Evolutionary conservation across 768 basidiomycete genomes (phyloP).

Genomic region (Leccinellum luteum): DNA sequence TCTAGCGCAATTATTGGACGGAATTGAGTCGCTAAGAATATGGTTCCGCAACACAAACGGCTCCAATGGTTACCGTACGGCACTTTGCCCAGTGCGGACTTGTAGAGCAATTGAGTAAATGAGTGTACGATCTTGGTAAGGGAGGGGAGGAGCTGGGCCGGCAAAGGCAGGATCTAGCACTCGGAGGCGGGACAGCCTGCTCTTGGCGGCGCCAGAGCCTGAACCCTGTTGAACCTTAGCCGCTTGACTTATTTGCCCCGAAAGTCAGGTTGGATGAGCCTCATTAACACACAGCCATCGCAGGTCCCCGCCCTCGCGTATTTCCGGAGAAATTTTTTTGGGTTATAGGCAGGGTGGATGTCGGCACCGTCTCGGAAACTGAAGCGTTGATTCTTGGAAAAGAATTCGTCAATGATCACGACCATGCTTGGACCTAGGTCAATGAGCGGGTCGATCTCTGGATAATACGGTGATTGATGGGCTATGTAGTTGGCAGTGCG

Average conservation of each 20-base stretch:
- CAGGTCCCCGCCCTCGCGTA: constrained; percentile 40
- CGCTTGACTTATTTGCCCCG: constrained; percentile 31
- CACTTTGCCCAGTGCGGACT: constrained; percentile 24
- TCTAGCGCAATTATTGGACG: constrained; percentile 35
- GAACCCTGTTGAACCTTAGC: constrained; percentile 31
- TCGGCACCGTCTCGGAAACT: constrained; percentile 12
- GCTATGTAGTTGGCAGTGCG: not conserved
- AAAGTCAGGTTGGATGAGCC: constrained; percentile 30
- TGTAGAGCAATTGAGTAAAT: constrained; percentile 24
- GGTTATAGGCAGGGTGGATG: constrained; percentile 15
- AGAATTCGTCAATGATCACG: not conserved
- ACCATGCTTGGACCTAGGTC: not conserved
- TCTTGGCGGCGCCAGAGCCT: constrained; percentile 29
- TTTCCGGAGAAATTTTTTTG: constrained; percentile 36
- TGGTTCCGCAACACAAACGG: constrained; percentile 36
- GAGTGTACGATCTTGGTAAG: constrained; percentile 23
- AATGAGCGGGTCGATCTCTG: not conserved
- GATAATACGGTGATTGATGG: not conserved
- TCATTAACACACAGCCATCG: constrained; percentile 38
- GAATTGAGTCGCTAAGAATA: constrained; percentile 37
- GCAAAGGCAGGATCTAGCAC: constrained; percentile 14
- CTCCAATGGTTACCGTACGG: constrained; percentile 30
- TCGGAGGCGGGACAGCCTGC: constrained; percentile 21
- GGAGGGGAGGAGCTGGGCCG: constrained; percentile 9
- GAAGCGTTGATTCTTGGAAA: not conserved